Conservation (phyloP, 768 basidiomycete species). For the Lentinula sp. region DNA sequence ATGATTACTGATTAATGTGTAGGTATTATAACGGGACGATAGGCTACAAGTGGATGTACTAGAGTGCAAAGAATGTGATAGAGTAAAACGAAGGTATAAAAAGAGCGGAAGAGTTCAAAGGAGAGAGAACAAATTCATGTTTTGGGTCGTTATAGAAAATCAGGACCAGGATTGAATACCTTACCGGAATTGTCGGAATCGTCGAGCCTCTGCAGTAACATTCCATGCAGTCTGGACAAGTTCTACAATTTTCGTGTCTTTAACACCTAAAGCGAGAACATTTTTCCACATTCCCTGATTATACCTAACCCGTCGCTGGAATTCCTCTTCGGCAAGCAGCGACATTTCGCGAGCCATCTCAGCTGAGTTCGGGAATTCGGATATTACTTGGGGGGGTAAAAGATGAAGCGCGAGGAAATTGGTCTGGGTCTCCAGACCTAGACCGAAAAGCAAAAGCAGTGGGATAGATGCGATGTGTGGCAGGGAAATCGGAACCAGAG, state of each 20-base stretch:
- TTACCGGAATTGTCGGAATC: slow-evolving; percentile 17
- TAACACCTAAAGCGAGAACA: slow-evolving; percentile 46
- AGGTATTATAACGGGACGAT: neutral
- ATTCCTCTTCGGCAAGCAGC: slow-evolving; percentile 29
- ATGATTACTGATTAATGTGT: neutral
- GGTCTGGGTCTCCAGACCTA: slow-evolving; percentile 43
- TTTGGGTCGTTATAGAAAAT: neutral
- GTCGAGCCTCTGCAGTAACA: slow-evolving; percentile 61
- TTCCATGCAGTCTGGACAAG: slow-evolving; percentile 64
- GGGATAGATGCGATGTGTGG: slow-evolving; percentile 52
- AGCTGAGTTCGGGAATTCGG: slow-evolving; percentile 55
- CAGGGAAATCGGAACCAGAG: slow-evolving; percentile 41
- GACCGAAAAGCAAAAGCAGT: slow-evolving; percentile 52
- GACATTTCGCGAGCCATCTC: slow-evolving; percentile 52
- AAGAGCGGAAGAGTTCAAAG: neutral
- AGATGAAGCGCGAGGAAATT: slow-evolving; percentile 43
- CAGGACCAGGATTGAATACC: neutral
- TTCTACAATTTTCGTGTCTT: slow-evolving; percentile 36
- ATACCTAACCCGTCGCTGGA: slow-evolving; percentile 27
- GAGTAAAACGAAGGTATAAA: neutral
- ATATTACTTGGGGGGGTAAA: slow-evolving; percentile 39
- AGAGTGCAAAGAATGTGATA: neutral
- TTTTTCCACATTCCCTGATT: slow-evolving; percentile 70
- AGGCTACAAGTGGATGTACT: neutral
- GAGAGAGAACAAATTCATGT: too few species aligned